Evolutionary conservation across 140 eudicot genomes (phyloP).

Genomic region (Bidens hawaiensis): DNA sequence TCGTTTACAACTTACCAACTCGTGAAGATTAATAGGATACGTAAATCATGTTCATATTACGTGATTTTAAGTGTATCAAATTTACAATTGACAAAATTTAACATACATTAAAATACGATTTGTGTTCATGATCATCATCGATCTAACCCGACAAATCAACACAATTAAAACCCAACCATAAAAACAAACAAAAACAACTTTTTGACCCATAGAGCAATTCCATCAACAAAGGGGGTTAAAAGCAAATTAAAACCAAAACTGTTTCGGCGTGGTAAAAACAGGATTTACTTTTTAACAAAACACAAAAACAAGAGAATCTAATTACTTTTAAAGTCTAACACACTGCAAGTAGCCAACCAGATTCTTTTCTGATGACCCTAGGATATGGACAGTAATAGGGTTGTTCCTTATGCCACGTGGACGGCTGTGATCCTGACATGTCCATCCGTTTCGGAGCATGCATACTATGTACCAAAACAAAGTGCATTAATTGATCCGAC

Average conservation of each 20-base stretch:
- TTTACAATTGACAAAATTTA: too few species aligned
- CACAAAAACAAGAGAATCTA: constrained; percentile 17
- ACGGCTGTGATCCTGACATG: constrained; percentile 22
- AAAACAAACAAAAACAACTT: background rate
- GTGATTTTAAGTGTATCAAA: too few species aligned
- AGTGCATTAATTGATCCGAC: constrained; percentile 18
- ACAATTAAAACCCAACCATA: background rate
- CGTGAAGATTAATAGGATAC: too few species aligned
- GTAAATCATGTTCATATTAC: too few species aligned
- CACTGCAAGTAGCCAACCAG: constrained; percentile 19
- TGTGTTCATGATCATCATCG: too few species aligned
- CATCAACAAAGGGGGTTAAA: background rate
- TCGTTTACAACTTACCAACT: too few species aligned
- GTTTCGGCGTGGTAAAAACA: constrained; percentile 21
- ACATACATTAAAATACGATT: too few species aligned
- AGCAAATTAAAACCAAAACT: background rate
- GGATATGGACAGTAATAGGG: constrained; percentile 20
- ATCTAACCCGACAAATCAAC: background rate
- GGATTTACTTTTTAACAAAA: constrained; percentile 21
- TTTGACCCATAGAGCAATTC: background rate
- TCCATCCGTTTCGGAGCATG: constrained; percentile 11
- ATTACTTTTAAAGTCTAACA: constrained; percentile 7
- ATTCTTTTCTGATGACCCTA: constrained; percentile 32
- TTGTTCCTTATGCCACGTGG: constrained; percentile 30
- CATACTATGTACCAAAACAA: constrained; percentile 4